Conservation (phyloP, 371 early-diverging fungal species). For the Mortierella polycephala region DNA sequence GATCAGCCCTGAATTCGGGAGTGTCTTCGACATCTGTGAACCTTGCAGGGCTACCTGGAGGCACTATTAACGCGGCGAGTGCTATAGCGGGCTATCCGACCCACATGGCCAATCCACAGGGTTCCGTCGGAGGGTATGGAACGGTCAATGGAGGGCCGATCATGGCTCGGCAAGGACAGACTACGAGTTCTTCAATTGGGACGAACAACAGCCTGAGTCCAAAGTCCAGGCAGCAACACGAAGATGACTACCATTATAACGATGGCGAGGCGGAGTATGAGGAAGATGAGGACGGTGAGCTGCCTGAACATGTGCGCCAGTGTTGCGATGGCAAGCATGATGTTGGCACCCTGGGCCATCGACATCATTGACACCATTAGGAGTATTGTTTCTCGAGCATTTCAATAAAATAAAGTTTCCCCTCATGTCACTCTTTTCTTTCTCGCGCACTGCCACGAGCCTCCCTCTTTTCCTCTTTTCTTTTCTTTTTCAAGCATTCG, state of each 20-base stretch:
- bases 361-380: too few species aligned
- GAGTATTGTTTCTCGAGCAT: too few species aligned
- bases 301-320: conserved; percentile 52
- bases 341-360: conserved; percentile 40
- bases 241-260: conserved; percentile 9
- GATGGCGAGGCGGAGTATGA: conserved; percentile 30
- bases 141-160: conserved; percentile 50
- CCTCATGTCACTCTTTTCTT: too few species aligned
- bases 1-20: conserved; percentile 3
- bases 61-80: not conserved
- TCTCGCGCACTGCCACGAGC: too few species aligned
- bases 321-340: conserved; percentile 54
- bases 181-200: conserved; percentile 4
- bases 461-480: too few species aligned
- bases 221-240: conserved; percentile 16
- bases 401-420: too few species aligned
- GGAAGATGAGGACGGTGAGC: conserved; percentile 45
- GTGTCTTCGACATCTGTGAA: conserved; percentile 14
- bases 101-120: conserved; percentile 17
- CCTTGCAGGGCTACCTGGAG: not conserved
- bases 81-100: conserved; percentile 29
- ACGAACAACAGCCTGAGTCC: conserved; percentile 20
- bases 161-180: conserved; percentile 12
- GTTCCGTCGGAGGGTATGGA: conserved; percentile 37
- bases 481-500: not conserved